These are phyloP conservation scores for Rhodotorula paludigena DNA, from an alignment of 768 basidiomycete genomes.

Conservation along the genomic window DNA sequence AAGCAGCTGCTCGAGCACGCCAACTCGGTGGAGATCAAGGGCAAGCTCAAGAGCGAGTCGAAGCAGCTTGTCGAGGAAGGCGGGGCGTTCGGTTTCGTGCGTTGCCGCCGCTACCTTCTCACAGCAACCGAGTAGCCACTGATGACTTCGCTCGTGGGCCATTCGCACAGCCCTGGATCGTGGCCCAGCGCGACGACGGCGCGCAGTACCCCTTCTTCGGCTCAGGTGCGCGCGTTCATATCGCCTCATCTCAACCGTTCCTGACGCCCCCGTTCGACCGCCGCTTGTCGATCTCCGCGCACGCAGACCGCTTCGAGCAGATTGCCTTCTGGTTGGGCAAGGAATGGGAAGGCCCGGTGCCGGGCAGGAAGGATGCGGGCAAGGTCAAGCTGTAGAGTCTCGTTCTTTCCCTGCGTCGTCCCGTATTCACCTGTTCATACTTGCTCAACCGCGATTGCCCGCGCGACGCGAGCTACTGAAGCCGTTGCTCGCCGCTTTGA, in stretches of 20 bases:
- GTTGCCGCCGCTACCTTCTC: not conserved
- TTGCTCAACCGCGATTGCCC: too few species aligned
- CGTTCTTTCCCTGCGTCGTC: too few species aligned
- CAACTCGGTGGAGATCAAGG: slow-evolving; percentile 16
- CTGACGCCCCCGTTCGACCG: not conserved
- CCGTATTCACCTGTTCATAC: too few species aligned
- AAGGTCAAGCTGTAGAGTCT: not conserved
- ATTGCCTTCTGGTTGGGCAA: slow-evolving; percentile 35
- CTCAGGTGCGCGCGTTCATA: slow-evolving; percentile 1
- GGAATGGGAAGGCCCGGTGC: slow-evolving; percentile 18
- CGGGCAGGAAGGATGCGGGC: not conserved
- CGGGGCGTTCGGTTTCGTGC: slow-evolving; percentile 31
- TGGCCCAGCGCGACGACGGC: slow-evolving; percentile 25
- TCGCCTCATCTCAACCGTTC: not conserved
- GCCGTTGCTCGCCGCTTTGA: too few species aligned
- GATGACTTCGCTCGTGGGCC: not conserved
- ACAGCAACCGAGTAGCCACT: not conserved
- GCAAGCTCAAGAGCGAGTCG: slow-evolving; percentile 21
- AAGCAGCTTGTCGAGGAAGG: slow-evolving; percentile 5
- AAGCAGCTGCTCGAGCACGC: not conserved
- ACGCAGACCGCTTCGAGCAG: slow-evolving; percentile 30
- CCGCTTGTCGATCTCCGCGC: not conserved
- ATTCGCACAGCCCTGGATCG: slow-evolving; percentile 27
- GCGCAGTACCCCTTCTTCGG: slow-evolving; percentile 29
- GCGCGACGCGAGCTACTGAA: too few species aligned